Base-by-base conservation (phyloP, 2,329 filamentous ascomycete genomes). In the Metarhizium sp. region DNA sequence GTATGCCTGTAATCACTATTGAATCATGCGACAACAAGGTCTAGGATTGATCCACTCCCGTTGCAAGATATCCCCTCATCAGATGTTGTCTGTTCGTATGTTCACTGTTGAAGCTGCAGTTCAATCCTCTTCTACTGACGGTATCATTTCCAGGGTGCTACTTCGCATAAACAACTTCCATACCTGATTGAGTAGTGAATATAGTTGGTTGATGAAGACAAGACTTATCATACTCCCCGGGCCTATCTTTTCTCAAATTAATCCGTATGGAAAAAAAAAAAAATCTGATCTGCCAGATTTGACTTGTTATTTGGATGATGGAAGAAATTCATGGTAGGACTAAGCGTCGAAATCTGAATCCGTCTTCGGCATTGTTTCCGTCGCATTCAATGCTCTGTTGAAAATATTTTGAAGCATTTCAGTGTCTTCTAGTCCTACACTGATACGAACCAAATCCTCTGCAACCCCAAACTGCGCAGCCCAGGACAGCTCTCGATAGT, bases 401-500 rank as follows among this genome's bases (percentile, higher is more conserved):
- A 97, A 88, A 18, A 79, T 80, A 14, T 69, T 70, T 36, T 80
- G 77, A 62, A 97, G 71, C 57, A 85, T 80, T 29, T 77, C 74
- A 1, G 84, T 80, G 58, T 94, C 88, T 69, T 99, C 94, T 52
- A 99, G 71, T 0, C 94, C 94, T 53, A 97, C 88, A 65, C 92
- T 96, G 61, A 97, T 83, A 46, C 94, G 81, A 50, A 97, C 79
- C 55, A 99, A 71, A 67, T 90, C 82, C 1, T 83, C 82, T 54
- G 94, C 87, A 3, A 96, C 89, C 0, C 92, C 90, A 68, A 87
- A 92, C 57, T 85, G 77, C 30, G 80, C 83, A 47, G 88, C 90
- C 94, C 94, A 99, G n/a, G 92, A 86, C 46, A 97, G 71, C 75
- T 99, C 94, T 49, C 81, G 78, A 65, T 94, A 99, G 70, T 99